A percentile compares a stretch with the other conserved stretches of the same genome.
phyloP scores from a whole-genome alignment of 768 basidiomycete species.

The Coprinopsis marcescibilis region DNA sequence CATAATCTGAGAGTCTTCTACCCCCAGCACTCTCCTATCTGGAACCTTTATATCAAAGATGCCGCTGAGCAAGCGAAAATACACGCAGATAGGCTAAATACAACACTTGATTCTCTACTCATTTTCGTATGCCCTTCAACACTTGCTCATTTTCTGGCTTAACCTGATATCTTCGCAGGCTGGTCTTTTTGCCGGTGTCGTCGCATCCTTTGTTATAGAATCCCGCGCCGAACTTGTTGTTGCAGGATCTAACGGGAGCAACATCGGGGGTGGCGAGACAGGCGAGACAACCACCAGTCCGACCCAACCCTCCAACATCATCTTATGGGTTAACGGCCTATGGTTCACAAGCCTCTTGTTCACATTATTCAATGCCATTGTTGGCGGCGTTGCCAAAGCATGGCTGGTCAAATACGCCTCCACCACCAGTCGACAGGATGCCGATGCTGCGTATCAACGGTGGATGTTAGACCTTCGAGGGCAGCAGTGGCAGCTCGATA shows the following conservation, averaged over 20 bases:
- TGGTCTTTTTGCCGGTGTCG: constrained; percentile 5
- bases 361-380: constrained; percentile 21
- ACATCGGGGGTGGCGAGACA: constrained; percentile 1
- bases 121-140: no score
- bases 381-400: constrained; percentile 18
- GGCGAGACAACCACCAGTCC: neutral
- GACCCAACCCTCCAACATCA: constrained; percentile 8
- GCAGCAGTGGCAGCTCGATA: constrained; percentile 10
- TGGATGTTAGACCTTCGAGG: constrained; percentile 13
- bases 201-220: neutral
- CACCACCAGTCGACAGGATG: constrained; percentile 9
- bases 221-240: constrained; percentile 5
- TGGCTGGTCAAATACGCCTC: constrained; percentile 17
- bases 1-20: neutral
- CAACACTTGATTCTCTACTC: neutral
- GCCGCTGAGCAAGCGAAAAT: neutral
- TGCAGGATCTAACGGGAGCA: constrained; percentile 11
- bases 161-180: no score
- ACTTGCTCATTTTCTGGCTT: no score
- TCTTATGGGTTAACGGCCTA: constrained; percentile 18
- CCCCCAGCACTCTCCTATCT: neutral
- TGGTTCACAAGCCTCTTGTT: constrained; percentile 22
- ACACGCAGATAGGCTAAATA: neutral
- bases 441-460: constrained; percentile 14
- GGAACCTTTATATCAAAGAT: neutral